Base-by-base conservation (phyloP, 2,329 filamentous ascomycete genomes). In the Trichoderma breve region DNA sequence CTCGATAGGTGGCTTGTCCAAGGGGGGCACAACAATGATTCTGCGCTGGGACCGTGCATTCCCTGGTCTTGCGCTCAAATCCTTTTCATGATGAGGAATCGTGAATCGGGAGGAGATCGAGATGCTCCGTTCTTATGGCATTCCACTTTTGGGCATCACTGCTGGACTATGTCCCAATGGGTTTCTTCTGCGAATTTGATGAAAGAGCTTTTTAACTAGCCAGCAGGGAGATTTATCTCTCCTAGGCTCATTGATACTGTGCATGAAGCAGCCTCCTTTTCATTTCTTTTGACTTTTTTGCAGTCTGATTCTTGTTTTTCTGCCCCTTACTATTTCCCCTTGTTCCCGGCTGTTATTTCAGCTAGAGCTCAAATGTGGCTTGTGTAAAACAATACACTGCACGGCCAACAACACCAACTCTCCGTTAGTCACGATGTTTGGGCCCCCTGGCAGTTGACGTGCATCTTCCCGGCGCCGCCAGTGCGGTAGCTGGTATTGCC, bases 391-490 rank as follows among this genome's bases (percentile, higher is more conserved):
- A 57, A 30, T 28, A 30, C 57, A 30, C 4, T 12, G 30, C 26
- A 47, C 30, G 15, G 28, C 43, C 12, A 65, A 51, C 43, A 55
- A 34, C 62, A 53, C 28, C 62, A 60, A 12, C 57, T 34, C 57
- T 21, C 18, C 34, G 26, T 14, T 21, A 58, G 21, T 57, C 64
- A 36, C 64, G 32, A 57, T 24, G 51, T 32, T 57, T 21, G n/a
- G 51, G 32, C 18, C 32, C 64, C 64, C 21, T 60, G 32, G 64
- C 64, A 36, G 21, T 58, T 68, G 53, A 68, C 65, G 24, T 68
- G 53, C 65, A 58, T 58, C 51, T 68, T 68, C 65, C 53, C 51
- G 32, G 65, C 39, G 24, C 65, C 65, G 53, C 15, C 53, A 39
- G 51, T 43, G 53, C 21, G 65, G 65, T 68, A 58, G 65, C 65